Conservation (phyloP, 345 rosid species). For the Bruguiera parviflora region DNA sequence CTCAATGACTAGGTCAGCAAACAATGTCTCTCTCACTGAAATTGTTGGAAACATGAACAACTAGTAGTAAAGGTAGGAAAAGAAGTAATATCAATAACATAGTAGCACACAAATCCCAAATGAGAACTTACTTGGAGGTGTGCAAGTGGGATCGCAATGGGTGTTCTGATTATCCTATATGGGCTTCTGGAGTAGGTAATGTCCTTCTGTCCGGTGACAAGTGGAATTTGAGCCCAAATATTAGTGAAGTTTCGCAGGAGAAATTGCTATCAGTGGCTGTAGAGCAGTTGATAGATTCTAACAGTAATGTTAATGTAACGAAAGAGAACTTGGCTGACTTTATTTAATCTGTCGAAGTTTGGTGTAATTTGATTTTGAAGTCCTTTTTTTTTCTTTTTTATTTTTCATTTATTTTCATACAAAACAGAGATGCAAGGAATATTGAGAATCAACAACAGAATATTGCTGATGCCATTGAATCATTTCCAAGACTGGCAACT, state of each 20-base stretch:
- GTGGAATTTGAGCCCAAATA: slow-evolving; percentile 73
- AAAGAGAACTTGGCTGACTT: slow-evolving; percentile 2
- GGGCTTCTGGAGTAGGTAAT: slow-evolving; percentile 56
- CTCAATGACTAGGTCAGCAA: too few species aligned
- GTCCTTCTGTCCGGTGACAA: slow-evolving; percentile 78
- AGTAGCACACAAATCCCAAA: too few species aligned
- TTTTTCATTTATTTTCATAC: slow-evolving; percentile 12
- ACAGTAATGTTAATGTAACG: slow-evolving; percentile 80
- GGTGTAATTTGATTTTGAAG: slow-evolving; percentile 10
- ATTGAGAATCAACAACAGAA: slow-evolving; percentile 94
- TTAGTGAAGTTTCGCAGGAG: slow-evolving; percentile 90
- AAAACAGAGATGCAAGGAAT: slow-evolving; percentile 86
- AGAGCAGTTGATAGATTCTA: slow-evolving; percentile 88
- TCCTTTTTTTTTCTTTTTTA: background rate
- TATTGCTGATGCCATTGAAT: slow-evolving; percentile 92
- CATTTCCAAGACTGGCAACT: slow-evolving; percentile 82
- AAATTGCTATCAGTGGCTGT: slow-evolving; percentile 82
- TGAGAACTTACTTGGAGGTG: background rate
- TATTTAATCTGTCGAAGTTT: background rate
- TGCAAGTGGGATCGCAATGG: slow-evolving; percentile 13
- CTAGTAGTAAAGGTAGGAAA: too few species aligned
- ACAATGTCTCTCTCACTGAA: too few species aligned
- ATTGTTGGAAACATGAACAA: too few species aligned
- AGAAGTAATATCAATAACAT: too few species aligned
- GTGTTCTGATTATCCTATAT: slow-evolving; percentile 17